A percentile compares a stretch with the other conserved stretches of the same genome.
Conservation (phyloP, 208 protist species). For the Strigomonas galati region DNA sequence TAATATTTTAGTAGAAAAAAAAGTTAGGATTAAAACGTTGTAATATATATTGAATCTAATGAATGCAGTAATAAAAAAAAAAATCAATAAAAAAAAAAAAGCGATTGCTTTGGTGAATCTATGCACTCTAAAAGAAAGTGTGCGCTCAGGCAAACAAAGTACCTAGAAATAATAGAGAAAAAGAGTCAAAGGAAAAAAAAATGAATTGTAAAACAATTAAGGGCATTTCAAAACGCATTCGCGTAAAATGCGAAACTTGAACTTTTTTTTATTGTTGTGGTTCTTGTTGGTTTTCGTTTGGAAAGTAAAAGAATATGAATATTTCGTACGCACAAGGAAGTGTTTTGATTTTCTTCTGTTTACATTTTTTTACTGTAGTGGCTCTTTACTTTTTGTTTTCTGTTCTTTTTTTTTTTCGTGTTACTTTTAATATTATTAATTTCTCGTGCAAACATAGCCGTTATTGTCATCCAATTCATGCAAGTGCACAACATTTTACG, state of each 20-base stretch:
- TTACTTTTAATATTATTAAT: not conserved
- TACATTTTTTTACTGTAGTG: no score
- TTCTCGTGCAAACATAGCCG: not conserved
- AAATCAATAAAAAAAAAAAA: constrained; percentile 13
- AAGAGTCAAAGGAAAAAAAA: constrained; percentile 1
- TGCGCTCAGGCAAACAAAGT: constrained; percentile 4
- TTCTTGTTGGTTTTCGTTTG: no score
- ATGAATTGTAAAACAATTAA: constrained; percentile 7
- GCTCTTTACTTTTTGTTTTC: no score
- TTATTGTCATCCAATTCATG: no score
- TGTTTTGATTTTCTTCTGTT: no score
- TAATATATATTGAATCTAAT: constrained; percentile 4
- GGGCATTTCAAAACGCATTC: no score
- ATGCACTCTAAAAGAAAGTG: constrained; percentile 10
- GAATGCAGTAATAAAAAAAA: constrained; percentile 1
- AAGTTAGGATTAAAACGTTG: not conserved
- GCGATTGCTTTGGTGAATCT: not conserved
- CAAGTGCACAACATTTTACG: no score
- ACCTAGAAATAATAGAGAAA: not conserved
- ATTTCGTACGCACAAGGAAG: no score
- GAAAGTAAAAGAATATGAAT: no score
- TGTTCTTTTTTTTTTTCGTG: not conserved
- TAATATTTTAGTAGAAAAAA: not conserved
- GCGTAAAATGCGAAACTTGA: no score
- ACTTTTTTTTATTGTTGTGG: no score